These are phyloP conservation scores for Botryotinia globosa DNA, from an alignment of 2,329 filamentous ascomycete genomes.

Conservation along the genomic window DNA sequence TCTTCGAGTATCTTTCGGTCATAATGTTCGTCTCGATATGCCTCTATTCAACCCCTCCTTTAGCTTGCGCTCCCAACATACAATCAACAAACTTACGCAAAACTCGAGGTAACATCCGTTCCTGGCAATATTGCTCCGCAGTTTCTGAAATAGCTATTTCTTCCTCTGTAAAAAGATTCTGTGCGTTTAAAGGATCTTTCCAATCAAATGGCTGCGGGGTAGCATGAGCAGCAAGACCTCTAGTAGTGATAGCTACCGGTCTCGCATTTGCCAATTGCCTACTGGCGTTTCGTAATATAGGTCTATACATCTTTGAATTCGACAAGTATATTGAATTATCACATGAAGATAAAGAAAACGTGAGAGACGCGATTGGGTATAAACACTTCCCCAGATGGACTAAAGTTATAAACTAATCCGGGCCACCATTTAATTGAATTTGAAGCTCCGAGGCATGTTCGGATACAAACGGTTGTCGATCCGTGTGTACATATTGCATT, in stretches of 20 bases:
- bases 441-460: slow-evolving; percentile 21
- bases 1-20: slow-evolving; percentile 82
- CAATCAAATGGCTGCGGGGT: slow-evolving; percentile 66
- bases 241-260: slow-evolving; percentile 20
- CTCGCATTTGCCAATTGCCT: slow-evolving; percentile 31
- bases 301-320: slow-evolving; percentile 32
- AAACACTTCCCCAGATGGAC: not conserved
- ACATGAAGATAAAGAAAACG: not conserved
- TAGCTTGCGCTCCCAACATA: slow-evolving; percentile 16
- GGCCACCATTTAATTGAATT: not conserved
- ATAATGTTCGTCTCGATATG: slow-evolving; percentile 83
- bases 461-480: slow-evolving; percentile 9
- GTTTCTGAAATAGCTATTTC: slow-evolving; percentile 88
- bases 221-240: slow-evolving; percentile 34
- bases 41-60: slow-evolving; percentile 52
- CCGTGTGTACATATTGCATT: not conserved
- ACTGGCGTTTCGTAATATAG: slow-evolving; percentile 30
- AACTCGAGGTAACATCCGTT: slow-evolving; percentile 79
- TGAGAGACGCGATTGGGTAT: not conserved
- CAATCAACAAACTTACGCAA: slow-evolving; percentile 58
- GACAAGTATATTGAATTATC: not conserved
- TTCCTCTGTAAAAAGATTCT: slow-evolving; percentile 80
- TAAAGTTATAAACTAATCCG: slow-evolving; percentile 11
- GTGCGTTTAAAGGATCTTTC: slow-evolving; percentile 79
- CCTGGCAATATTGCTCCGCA: slow-evolving; percentile 91